Evolutionary conservation across 495 filamentous ascomycete species (phyloP), one percentile per base, ranked within the genome.

Genomic region (Staphylotrichum longicolle): DNA sequence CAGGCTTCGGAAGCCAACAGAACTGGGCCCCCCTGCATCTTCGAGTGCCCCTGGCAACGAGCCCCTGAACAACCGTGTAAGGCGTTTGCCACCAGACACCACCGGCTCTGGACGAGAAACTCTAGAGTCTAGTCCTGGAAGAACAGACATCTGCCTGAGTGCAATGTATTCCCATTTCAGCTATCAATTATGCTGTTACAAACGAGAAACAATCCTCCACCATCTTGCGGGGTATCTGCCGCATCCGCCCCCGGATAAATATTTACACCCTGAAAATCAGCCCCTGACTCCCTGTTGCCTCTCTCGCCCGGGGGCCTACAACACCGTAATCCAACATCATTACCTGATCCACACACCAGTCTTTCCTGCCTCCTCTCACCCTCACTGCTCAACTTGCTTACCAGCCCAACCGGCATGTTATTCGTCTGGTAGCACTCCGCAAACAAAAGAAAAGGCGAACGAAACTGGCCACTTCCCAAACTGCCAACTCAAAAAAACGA

Each of bases 281-380:
- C 58, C 41, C 41, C 58, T 46, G 57, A 37, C n/a, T 37, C 41
- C 20, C 20, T 27, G 20, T 15, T 14, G 11, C 11, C 15, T 2
- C 40, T 7, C 32, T 7, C 20, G 4, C 42, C n/a, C 5, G 33
- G 32, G 15, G 33, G 5, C 7, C 12, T 37, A 53, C 50, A 34
- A 37, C 58, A 34, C 20, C 40, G 10, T 37, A 60, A 33, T 51
- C 50, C 58, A 54, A 60, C 58, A 60, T 11, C 49, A 60, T 54
- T 53, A 54, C 7, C 32, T 33, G 27, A 12, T 40, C 42, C 58
- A 35, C 33, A 44, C 32, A 60, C n/a, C 40, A 27, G 34, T 10
- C 37, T 39, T 10, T 6, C 6, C 6, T 39, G 6, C 37, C 37
- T 27, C 20, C 1, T 27, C 20, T 27, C 20, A 27, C 20, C 20